Evolutionary conservation across 345 rosid genomes (phyloP).

Genomic region (Murraya koenigii): DNA sequence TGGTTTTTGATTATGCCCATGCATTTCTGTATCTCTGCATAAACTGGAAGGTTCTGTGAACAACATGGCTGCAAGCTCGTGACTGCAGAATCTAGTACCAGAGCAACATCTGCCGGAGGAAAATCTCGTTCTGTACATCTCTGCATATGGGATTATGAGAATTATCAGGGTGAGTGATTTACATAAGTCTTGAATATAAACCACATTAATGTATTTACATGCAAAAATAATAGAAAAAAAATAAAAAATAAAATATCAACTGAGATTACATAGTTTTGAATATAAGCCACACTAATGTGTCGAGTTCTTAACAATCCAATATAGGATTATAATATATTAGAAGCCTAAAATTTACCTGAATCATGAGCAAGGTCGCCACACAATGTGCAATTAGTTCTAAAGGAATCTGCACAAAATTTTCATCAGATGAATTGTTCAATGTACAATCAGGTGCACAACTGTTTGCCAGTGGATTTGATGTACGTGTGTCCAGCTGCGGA

Average conservation of each 20-base stretch:
- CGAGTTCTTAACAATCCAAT: neutral
- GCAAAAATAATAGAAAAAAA: neutral
- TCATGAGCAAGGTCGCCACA: constrained; percentile 73
- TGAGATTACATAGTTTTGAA: no score
- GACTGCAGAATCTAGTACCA: constrained; percentile 72
- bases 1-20: constrained; percentile 81
- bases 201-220: neutral
- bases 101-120: constrained; percentile 78
- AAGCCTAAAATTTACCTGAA: constrained; percentile 47
- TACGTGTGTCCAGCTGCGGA: constrained; percentile 27
- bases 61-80: constrained; percentile 74
- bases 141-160: constrained; percentile 40
- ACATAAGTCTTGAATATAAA: neutral
- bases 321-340: neutral
- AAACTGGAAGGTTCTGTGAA: constrained; percentile 69
- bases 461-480: constrained; percentile 30
- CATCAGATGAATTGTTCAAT: constrained; percentile 26
- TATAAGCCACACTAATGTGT: neutral
- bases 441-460: constrained; percentile 32
- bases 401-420: constrained; percentile 48
- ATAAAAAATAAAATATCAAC: neutral
- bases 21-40: constrained; percentile 84
- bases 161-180: neutral
- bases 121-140: constrained; percentile 81
- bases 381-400: constrained; percentile 62